Evolutionary conservation across 2,329 filamentous ascomycete genomes (phyloP), one percentile per base, ranked within the genome.

Genomic region (Cytospora piceae): DNA sequence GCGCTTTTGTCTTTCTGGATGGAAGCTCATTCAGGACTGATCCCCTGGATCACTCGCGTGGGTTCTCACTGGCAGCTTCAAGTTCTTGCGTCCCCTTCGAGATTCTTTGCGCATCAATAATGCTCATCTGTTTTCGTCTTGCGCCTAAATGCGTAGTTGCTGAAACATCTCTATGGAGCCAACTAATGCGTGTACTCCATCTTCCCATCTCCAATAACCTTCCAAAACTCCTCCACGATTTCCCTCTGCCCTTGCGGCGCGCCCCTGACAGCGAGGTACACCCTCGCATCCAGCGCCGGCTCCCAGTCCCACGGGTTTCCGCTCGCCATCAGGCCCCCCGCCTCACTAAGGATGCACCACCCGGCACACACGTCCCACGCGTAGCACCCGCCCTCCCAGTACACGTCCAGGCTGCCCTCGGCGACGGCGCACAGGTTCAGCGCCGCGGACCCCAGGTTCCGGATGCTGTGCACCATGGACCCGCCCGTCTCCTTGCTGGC

Each of bases 331-430:
- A 86, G 80, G 0, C 91, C 91, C 0, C 91, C 92, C 0, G 91
- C 90, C 79, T 94, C 91, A 34, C 80, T 79, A 31, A 94, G 78
- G 67, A 94, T 89, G 65, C 89, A 87, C 91, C 91, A 94, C 0
- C 88, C 91, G 6, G 92, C 92, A 73, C 90, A 92, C 2, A 94
- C 91, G 75, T 94, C 91, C 91, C 91, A 94, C 1, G 91, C 90
- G 85, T 90, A 94, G 76, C 90, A 93, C 0, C 92, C 91, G 46
- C 89, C 90, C 78, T 94, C 91, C 91, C 91, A 94, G 75, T 92
- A 94, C 27, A 87, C 72, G 74, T 94, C 91, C 31, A 92, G 71
- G 74, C 87, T 83, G 0, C 91, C 91, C 12, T 86, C 85, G 3
- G 91, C 91, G 4, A 92, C 88, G 49, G 83, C 84, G 65, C 90